Evolutionary conservation across 2,329 filamentous ascomycete genomes (phyloP).

Genomic region (Biscogniauxia mediterranea): DNA sequence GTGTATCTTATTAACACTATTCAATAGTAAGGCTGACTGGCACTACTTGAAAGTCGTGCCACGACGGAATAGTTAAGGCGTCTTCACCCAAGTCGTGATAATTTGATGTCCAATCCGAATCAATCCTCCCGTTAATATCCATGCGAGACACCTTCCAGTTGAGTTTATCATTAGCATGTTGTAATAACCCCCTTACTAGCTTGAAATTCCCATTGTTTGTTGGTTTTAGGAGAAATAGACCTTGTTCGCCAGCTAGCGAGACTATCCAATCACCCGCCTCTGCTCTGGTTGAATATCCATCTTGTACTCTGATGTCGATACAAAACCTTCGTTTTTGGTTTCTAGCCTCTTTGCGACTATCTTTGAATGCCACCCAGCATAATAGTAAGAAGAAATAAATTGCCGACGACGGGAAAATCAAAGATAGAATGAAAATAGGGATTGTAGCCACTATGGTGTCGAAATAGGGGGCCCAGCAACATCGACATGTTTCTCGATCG

Average conservation of each 20-base stretch:
- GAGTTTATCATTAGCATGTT: not conserved
- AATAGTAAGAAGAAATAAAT: not conserved
- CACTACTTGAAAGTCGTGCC: not conserved
- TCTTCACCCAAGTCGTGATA: not conserved
- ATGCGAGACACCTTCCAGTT: not conserved
- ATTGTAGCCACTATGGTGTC: not conserved
- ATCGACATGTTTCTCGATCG: not conserved
- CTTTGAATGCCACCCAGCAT: not conserved
- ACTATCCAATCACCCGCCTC: not conserved
- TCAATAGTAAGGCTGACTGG: not conserved
- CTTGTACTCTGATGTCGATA: not conserved
- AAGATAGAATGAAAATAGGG: not conserved
- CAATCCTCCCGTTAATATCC: not conserved
- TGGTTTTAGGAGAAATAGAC: not conserved
- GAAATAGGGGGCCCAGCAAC: not conserved
- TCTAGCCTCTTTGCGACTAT: not conserved
- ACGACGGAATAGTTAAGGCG: not conserved
- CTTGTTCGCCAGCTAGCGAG: not conserved
- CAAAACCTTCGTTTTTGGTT: not conserved
- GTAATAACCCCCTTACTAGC: not conserved
- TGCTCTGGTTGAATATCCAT: not conserved
- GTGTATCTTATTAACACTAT: not conserved
- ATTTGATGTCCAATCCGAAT: not conserved
- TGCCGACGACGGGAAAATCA: not conserved
- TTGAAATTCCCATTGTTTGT: not conserved